A percentile compares a stretch with the other conserved stretches of the same genome.
Conservation (phyloP, 108 stramenopile genomes). For the Cyclotella cryptica region DNA sequence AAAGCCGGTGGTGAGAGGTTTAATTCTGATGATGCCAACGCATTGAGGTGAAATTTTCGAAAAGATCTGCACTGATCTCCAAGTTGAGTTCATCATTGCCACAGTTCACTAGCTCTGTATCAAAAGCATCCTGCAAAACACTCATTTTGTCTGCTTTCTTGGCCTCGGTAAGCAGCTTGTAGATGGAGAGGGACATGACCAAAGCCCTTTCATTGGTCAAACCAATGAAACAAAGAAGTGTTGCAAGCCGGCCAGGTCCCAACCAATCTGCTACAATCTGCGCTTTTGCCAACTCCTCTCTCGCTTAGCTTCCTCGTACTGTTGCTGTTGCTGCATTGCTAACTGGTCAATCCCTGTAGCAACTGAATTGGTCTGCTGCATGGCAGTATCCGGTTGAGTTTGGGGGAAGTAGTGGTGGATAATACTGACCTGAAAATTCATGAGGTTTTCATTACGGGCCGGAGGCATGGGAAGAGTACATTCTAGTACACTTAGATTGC, state of each 20-base stretch:
- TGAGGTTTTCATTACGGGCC: conserved; percentile 6
- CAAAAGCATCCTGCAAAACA: neutral
- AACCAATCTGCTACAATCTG: conserved; percentile 14
- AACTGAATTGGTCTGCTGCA: conserved; percentile 4
- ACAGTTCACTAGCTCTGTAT: neutral
- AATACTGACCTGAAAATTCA: neutral
- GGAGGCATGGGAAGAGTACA: conserved; percentile 5
- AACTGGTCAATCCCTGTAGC: neutral
- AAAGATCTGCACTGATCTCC: neutral
- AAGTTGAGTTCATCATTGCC: neutral
- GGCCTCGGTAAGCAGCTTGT: conserved; percentile 1
- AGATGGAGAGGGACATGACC: conserved; percentile 4
- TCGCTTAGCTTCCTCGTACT: conserved; percentile 1
- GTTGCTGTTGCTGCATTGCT: conserved; percentile 24
- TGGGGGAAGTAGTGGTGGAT: conserved; percentile 7
- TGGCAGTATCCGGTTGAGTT: neutral
- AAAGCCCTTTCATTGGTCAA: neutral
- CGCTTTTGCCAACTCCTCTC: conserved; percentile 1
- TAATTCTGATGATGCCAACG: neutral
- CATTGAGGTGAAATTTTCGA: conserved; percentile 13
- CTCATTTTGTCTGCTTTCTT: neutral
- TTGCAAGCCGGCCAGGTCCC: conserved; percentile 8
- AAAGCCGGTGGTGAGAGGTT: conserved; percentile 19
- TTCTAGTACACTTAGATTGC: neutral
- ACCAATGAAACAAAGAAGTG: neutral